A percentile compares a stretch with the other conserved stretches of the same genome.
phyloP scores from a whole-genome alignment of 2,329 filamentous ascomycete species.

The Massarina eburnea region DNA sequence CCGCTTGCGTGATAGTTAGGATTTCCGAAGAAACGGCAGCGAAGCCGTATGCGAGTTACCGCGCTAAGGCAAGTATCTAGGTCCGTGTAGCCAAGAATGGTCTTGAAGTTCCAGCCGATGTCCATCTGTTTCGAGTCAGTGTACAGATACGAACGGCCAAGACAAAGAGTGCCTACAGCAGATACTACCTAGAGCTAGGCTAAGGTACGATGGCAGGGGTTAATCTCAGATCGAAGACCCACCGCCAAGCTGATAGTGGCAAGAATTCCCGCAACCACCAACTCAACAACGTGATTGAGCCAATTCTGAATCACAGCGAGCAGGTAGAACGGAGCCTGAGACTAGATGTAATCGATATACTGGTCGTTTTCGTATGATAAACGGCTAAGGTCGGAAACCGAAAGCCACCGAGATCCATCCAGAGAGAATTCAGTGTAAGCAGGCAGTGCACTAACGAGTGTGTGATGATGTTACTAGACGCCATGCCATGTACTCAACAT shows the following conservation, averaged over 20 bases:
- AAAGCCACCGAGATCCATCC: too few relatives aligned
- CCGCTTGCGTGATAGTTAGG: constrained; percentile 75
- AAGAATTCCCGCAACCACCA: constrained; percentile 89
- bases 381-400: too few relatives aligned
- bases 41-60: constrained; percentile 84
- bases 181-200: constrained; percentile 92
- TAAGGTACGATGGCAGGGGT: constrained; percentile 76
- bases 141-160: constrained; percentile 65
- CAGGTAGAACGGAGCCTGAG: constrained; percentile 87
- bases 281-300: constrained; percentile 88
- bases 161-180: constrained; percentile 85
- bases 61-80: constrained; percentile 96
- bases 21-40: constrained; percentile 87
- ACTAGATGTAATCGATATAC: constrained; percentile 81
- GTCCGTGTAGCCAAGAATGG: constrained; percentile 65
- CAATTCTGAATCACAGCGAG: constrained; percentile 89
- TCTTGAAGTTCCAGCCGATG: constrained; percentile 89
- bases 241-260: constrained; percentile 76
- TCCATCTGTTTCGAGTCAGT: constrained; percentile 97
- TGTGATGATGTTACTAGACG: too few relatives aligned
- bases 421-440: too few relatives aligned
- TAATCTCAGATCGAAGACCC: constrained; percentile 70
- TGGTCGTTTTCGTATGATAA: constrained; percentile 77
- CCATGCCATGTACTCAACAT: too few relatives aligned
- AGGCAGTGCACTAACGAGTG: too few relatives aligned